Percentiles rank a stretch among this genome's conserved stretches.
These are phyloP conservation scores for Meyerozyma smithsonii DNA, from an alignment of 1,139 yeast genomes.

Conservation along the genomic window DNA sequence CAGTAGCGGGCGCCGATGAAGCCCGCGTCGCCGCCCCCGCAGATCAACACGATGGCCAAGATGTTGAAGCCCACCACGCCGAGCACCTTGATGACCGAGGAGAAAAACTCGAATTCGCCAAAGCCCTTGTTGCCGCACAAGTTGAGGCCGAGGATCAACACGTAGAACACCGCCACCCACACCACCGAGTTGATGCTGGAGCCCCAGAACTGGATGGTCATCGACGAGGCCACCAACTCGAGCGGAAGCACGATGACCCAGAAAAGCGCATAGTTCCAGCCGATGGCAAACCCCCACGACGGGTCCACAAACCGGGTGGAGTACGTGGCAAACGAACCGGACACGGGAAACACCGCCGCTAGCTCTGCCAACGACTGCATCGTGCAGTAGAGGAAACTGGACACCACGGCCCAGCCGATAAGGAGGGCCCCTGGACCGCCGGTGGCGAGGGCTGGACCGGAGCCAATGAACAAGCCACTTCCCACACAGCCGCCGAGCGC, in stretches of 20 bases:
- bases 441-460: constrained; percentile 23
- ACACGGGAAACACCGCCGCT: constrained; percentile 61
- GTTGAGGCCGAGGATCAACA: constrained; percentile 50
- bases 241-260: constrained; percentile 68
- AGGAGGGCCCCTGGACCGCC: constrained; percentile 36
- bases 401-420: constrained; percentile 40
- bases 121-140: constrained; percentile 60
- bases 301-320: constrained; percentile 63
- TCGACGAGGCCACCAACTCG: constrained; percentile 68
- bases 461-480: constrained; percentile 13
- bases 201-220: constrained; percentile 66
- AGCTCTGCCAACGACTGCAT: constrained; percentile 69
- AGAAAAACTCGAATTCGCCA: constrained; percentile 63
- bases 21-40: constrained; percentile 62
- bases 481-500: constrained; percentile 32
- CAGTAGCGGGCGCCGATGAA: constrained; percentile 55
- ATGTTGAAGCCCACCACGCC: constrained; percentile 66
- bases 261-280: constrained; percentile 64
- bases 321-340: constrained; percentile 69
- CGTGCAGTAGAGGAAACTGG: constrained; percentile 52
- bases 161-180: constrained; percentile 64
- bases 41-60: constrained; percentile 60
- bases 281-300: constrained; percentile 73
- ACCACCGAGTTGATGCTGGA: constrained; percentile 53
- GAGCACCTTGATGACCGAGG: constrained; percentile 55